Conservation (phyloP, 148 eudicot species). For the Camellia lanceoleosa region DNA sequence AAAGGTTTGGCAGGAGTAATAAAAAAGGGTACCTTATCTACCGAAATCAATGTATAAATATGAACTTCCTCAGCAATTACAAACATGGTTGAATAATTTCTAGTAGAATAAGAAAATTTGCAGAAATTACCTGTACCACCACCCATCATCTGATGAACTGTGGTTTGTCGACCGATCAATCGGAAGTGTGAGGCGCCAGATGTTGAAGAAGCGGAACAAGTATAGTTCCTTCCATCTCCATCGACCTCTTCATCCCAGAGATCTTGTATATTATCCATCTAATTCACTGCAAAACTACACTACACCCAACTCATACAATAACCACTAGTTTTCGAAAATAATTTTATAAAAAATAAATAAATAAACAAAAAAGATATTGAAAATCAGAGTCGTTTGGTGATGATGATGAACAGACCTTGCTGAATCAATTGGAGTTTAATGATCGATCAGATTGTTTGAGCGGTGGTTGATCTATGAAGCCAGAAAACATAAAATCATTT, state of each 20-base stretch:
- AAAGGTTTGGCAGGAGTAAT: not conserved
- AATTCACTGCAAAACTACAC: constrained; percentile 7
- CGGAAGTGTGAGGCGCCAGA: constrained; percentile 38
- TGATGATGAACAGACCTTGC: not conserved
- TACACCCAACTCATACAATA: not conserved
- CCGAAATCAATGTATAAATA: not conserved
- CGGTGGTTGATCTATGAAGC: no score
- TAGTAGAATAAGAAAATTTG: not conserved
- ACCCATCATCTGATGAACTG: constrained; percentile 44
- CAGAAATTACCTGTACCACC: no score
- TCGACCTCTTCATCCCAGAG: constrained; percentile 25
- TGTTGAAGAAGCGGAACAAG: constrained; percentile 28
- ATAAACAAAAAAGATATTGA: no score
- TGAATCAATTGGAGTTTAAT: not conserved
- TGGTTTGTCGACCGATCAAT: constrained; percentile 43
- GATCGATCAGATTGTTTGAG: no score
- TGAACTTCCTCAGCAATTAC: constrained; percentile 7
- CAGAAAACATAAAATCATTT: no score
- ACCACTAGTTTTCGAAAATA: not conserved
- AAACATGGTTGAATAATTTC: not conserved
- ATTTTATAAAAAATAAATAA: no score
- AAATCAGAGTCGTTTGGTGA: no score
- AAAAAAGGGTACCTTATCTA: not conserved
- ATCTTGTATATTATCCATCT: constrained; percentile 42
- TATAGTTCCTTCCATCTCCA: constrained; percentile 39